A percentile compares a stretch with the other conserved stretches of the same genome.
Evolutionary conservation across 2,329 filamentous ascomycete genomes (phyloP).

Genomic region (Cryoendolithus antarcticus): DNA sequence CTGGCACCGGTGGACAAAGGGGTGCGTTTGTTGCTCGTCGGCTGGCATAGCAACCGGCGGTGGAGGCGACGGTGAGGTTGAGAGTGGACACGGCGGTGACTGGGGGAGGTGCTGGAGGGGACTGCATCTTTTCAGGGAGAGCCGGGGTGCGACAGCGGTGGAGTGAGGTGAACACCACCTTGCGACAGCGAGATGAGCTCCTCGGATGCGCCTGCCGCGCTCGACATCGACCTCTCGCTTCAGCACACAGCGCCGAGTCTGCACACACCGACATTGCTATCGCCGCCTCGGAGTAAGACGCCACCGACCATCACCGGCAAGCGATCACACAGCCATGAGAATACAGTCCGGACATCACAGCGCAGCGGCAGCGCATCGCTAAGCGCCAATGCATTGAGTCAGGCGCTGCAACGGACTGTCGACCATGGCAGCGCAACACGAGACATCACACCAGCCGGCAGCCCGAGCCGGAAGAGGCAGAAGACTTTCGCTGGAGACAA

Average conservation of each 20-base stretch:
- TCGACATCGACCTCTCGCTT: too few species aligned
- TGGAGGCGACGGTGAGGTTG: too few species aligned
- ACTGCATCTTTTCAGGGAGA: too few species aligned
- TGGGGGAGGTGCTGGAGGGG: too few species aligned
- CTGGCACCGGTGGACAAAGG: too few species aligned
- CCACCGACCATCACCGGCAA: conserved; percentile 44
- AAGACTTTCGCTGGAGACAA: conserved; percentile 46
- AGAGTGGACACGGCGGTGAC: too few species aligned
- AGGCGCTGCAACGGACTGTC: conserved; percentile 50
- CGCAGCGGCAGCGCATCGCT: conserved; percentile 40
- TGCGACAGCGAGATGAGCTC: too few species aligned
- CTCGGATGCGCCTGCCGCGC: too few species aligned
- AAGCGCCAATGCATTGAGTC: conserved; percentile 47
- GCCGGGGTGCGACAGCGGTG: too few species aligned
- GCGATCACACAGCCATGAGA: conserved; percentile 22
- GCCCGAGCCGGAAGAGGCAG: conserved; percentile 57
- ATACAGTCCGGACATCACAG: conserved; percentile 12
- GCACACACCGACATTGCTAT: conserved; percentile 35
- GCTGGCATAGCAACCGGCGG: too few species aligned
- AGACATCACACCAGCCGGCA: conserved; percentile 49
- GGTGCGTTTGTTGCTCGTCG: too few species aligned
- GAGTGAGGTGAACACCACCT: too few species aligned
- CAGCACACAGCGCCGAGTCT: not conserved
- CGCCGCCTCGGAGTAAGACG: conserved; percentile 48
- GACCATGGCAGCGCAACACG: conserved; percentile 44